A percentile compares a stretch with the other conserved stretches of the same genome.
phyloP scores from a whole-genome alignment of 805 yeast genomes.

The Candida nemodendra region DNA sequence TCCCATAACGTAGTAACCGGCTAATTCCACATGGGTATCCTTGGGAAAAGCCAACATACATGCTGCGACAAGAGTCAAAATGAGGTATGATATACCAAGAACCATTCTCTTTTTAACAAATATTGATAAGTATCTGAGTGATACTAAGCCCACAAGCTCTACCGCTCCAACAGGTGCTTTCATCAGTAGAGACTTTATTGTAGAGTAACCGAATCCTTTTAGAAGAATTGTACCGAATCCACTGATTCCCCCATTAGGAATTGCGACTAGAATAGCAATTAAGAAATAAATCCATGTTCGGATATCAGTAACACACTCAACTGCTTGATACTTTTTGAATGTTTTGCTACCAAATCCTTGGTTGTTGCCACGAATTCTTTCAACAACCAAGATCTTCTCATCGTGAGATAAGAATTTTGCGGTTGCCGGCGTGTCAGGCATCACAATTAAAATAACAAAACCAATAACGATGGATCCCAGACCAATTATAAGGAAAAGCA shows the following conservation, averaged over 20 bases:
- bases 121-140: conserved; percentile 24
- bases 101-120: conserved; percentile 23
- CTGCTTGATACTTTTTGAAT: conserved; percentile 27
- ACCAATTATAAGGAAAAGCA: conserved; percentile 59
- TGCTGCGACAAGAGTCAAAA: conserved; percentile 18
- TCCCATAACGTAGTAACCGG: conserved; percentile 28
- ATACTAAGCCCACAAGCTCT: conserved; percentile 29
- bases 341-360: conserved; percentile 24
- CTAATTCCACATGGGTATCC: conserved; percentile 15
- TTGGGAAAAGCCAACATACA: conserved; percentile 28
- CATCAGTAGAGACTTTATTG: conserved; percentile 24
- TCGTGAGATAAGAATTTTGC: conserved; percentile 38
- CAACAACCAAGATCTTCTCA: conserved; percentile 36
- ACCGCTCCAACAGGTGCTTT: conserved; percentile 24
- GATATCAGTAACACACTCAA: conserved; percentile 25
- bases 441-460: conserved; percentile 42
- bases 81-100: conserved; percentile 14
- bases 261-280: conserved; percentile 22
- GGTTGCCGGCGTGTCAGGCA: conserved; percentile 53
- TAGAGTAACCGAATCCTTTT: conserved; percentile 16
- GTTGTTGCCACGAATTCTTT: conserved; percentile 16
- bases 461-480: conserved; percentile 54
- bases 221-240: conserved; percentile 41
- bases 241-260: conserved; percentile 42
- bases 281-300: conserved; percentile 45